A percentile compares a stretch with the other conserved stretches of the same genome.
phyloP scores from a whole-genome alignment of 208 protist genomes.

The Wallacemonas rigidus region DNA sequence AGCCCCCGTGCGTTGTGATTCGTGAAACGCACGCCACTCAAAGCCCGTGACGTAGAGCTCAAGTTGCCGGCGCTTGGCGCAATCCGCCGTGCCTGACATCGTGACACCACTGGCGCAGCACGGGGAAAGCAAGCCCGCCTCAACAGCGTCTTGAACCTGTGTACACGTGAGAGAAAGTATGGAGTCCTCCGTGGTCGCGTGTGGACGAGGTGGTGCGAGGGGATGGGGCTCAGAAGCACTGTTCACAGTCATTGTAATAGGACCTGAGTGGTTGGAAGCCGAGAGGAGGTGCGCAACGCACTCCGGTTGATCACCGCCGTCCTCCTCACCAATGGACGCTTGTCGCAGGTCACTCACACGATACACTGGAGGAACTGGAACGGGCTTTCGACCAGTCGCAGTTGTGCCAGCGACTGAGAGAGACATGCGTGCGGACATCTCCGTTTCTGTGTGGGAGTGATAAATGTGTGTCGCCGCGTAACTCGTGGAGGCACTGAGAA shows the following conservation, averaged over 20 bases:
- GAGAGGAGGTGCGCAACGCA: constrained; percentile 5
- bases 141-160: constrained; percentile 42
- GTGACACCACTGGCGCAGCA: constrained; percentile 8
- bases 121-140: constrained; percentile 31
- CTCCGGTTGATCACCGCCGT: not conserved
- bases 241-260: not conserved
- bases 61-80: constrained; percentile 24
- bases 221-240: constrained; percentile 27
- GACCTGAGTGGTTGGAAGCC: not conserved
- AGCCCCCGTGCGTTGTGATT: constrained; percentile 63
- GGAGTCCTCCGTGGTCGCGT: constrained; percentile 57
- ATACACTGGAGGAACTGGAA: constrained; percentile 12
- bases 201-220: constrained; percentile 38
- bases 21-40: constrained; percentile 73
- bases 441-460: constrained; percentile 12
- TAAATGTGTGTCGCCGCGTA: constrained; percentile 23
- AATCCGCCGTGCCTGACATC: not conserved
- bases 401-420: not conserved
- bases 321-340: constrained; percentile 6
- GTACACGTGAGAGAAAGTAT: constrained; percentile 57
- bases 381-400: constrained; percentile 5
- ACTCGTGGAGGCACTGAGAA: constrained; percentile 23
- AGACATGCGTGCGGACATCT: constrained; percentile 5
- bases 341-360: constrained; percentile 15
- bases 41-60: constrained; percentile 62